phyloP scores from a whole-genome alignment of 1,139 yeast genomes.

The Wickerhamomyces sp. region DNA sequence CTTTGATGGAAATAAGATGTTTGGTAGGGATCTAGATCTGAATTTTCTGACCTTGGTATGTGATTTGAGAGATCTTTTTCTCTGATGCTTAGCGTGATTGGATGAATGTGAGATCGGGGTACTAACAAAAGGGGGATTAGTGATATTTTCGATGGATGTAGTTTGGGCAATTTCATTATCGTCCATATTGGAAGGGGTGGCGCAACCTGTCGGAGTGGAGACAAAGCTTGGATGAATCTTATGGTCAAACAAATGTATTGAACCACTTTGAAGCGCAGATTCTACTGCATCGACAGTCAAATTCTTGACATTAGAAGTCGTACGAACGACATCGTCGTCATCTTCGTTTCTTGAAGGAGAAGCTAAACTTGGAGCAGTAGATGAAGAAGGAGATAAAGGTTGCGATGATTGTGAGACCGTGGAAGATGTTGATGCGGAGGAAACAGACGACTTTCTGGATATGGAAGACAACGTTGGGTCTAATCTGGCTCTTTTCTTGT shows the following conservation, averaged over 20 bases:
- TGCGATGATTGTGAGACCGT: slow-evolving; percentile 8
- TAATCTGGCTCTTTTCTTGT: slow-evolving; percentile 30
- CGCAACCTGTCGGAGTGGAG: slow-evolving; percentile 11
- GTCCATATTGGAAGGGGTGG: slow-evolving; percentile 1
- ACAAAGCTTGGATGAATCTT: slow-evolving; percentile 7
- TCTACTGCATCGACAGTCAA: slow-evolving; percentile 10
- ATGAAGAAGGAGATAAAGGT: slow-evolving; percentile 5
- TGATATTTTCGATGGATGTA: not conserved
- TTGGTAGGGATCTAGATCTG: slow-evolving; percentile 25
- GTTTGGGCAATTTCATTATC: not conserved
- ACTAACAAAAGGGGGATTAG: not conserved
- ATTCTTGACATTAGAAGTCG: slow-evolving; percentile 1
- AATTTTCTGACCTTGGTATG: slow-evolving; percentile 17
- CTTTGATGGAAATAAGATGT: slow-evolving; percentile 16
- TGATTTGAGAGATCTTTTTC: not conserved
- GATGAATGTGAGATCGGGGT: slow-evolving; percentile 1
- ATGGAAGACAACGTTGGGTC: slow-evolving; percentile 24
- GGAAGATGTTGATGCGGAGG: slow-evolving; percentile 4
- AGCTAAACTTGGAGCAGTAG: not conserved
- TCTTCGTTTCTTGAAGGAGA: not conserved
- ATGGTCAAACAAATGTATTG: slow-evolving; percentile 6
- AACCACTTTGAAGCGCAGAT: not conserved
- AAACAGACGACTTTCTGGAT: slow-evolving; percentile 8
- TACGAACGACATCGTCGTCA: not conserved
- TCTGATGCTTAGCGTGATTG: slow-evolving; percentile 1